Conservation (phyloP, 2,329 filamentous ascomycete species). For the Nectriaceae sp. region DNA sequence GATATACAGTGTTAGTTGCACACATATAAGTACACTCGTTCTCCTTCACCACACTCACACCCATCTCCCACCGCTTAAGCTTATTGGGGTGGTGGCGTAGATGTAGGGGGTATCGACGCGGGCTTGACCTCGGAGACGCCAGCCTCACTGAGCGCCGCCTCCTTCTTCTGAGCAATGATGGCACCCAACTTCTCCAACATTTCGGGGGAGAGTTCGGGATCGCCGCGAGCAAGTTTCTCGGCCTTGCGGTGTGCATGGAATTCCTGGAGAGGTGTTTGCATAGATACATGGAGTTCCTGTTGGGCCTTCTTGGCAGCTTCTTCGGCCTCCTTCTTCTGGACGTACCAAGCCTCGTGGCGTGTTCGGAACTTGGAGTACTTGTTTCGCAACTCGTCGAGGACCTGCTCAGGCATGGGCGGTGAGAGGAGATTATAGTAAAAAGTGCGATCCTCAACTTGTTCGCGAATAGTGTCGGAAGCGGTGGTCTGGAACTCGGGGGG, state of each 20-base stretch:
- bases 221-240: conserved; percentile 52
- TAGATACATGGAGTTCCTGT: conserved; percentile 34
- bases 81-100: conserved; percentile 12
- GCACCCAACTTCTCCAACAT: conserved; percentile 65
- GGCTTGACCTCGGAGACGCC: conserved; percentile 36
- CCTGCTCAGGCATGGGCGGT: conserved; percentile 74
- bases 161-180: conserved; percentile 59
- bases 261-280: conserved; percentile 61
- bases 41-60: conserved; percentile 16
- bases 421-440: conserved; percentile 77
- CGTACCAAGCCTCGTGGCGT: conserved; percentile 74
- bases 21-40: conserved; percentile 35
- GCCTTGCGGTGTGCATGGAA: conserved; percentile 57
- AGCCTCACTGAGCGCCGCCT: conserved; percentile 39
- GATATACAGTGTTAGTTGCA: conserved; percentile 35
- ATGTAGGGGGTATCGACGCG: conserved; percentile 18
- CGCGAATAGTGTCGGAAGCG: conserved; percentile 71
- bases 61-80: conserved; percentile 9
- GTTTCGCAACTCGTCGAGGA: conserved; percentile 85
- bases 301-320: conserved; percentile 47
- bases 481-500: conserved; percentile 55
- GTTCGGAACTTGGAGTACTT: conserved; percentile 81
- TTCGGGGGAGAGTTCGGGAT: conserved; percentile 57
- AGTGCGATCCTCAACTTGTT: conserved; percentile 72
- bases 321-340: conserved; percentile 63